These are phyloP conservation scores for Scedosporium apiospermum DNA, from an alignment of 2,329 filamentous ascomycete genomes.

Conservation along the genomic window DNA sequence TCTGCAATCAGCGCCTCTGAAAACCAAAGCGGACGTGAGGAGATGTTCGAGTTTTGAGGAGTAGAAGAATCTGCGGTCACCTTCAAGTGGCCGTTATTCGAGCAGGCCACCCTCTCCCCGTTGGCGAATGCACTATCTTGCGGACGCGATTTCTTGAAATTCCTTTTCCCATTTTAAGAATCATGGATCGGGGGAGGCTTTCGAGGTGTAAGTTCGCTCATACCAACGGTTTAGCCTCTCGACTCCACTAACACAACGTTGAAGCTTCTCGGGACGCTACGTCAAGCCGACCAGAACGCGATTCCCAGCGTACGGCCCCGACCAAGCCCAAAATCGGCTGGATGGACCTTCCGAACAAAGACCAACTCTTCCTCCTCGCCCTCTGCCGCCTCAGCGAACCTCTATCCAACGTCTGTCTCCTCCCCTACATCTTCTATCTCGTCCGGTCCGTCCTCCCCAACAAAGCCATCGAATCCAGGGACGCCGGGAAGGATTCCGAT, in stretches of 20 bases:
- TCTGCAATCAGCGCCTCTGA: background rate
- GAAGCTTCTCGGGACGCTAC: background rate
- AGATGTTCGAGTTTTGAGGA: background rate
- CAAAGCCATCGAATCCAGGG: slow-evolving; percentile 9
- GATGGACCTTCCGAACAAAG: slow-evolving; percentile 25
- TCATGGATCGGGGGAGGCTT: background rate
- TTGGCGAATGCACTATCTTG: no score
- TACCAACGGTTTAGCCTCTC: background rate
- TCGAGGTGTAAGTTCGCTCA: background rate
- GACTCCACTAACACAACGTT: background rate
- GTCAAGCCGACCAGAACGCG: background rate
- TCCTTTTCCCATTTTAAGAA: background rate
- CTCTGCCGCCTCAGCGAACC: slow-evolving; percentile 45
- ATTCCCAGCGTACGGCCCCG: background rate
- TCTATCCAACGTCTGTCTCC: slow-evolving; percentile 55
- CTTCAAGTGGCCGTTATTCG: background rate
- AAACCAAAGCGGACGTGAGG: background rate
- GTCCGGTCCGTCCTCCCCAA: slow-evolving; percentile 50
- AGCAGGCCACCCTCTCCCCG: background rate
- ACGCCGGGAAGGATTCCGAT: slow-evolving; percentile 15
- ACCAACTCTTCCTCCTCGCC: slow-evolving; percentile 21
- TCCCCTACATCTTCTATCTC: slow-evolving; percentile 66
- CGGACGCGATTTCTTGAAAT: background rate
- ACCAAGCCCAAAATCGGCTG: slow-evolving; percentile 1
- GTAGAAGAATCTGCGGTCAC: background rate